These are phyloP conservation scores for Firmiana major DNA, from an alignment of 345 rosid genomes.

Conservation along the genomic window DNA sequence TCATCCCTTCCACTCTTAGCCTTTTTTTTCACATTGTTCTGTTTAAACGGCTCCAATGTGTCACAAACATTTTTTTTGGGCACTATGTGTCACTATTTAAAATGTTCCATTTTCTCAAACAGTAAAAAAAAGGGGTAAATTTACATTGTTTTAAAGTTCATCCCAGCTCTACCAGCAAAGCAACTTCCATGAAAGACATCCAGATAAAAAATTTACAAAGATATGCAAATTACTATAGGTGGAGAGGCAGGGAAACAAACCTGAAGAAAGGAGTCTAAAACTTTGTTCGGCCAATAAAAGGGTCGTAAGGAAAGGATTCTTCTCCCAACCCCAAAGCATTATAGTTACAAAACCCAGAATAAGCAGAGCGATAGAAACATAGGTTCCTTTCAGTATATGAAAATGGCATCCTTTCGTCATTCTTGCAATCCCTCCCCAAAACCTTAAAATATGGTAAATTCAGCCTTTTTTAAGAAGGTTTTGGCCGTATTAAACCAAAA, in stretches of 20 bases:
- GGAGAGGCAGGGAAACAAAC: constrained; percentile 24
- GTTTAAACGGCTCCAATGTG: neutral
- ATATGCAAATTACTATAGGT: neutral
- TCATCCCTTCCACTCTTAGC: neutral
- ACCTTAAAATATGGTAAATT: neutral
- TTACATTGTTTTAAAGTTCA: neutral
- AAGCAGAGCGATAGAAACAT: constrained; percentile 32
- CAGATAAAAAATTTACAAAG: neutral
- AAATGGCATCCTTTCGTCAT: constrained; percentile 46
- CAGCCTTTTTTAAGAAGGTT: neutral
- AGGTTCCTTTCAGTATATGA: constrained; percentile 32
- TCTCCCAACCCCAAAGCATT: constrained; percentile 44
- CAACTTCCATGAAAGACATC: neutral
- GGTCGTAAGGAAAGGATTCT: constrained; percentile 39
- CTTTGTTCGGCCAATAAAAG: constrained; percentile 31
- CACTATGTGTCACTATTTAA: neutral
- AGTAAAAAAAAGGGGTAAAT: neutral
- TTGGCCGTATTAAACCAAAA: neutral
- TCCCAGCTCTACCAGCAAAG: neutral
- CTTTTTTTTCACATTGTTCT: neutral
- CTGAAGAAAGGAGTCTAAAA: constrained; percentile 40
- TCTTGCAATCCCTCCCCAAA: neutral
- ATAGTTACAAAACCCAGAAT: constrained; percentile 31
- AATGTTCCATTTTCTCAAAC: neutral
- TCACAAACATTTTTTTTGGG: neutral